phyloP scores from a whole-genome alignment of 2,329 filamentous ascomycete genomes.

The Nectriaceae sp. region DNA sequence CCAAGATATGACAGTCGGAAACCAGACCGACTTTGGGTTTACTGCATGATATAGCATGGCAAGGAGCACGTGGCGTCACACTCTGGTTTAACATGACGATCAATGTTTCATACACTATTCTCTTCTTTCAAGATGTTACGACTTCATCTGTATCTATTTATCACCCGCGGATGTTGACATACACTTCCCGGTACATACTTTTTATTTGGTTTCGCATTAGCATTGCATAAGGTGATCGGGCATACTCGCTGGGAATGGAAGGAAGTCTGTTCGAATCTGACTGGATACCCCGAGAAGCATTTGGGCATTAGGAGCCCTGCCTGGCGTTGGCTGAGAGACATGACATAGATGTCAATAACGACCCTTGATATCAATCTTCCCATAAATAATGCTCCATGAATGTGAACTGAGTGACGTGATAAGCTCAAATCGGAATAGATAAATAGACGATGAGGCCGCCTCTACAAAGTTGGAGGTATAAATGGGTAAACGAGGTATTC shows the following conservation, averaged over 20 bases:
- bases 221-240: slow-evolving; percentile 28
- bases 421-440: too few species aligned
- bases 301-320: slow-evolving; percentile 18
- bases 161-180: slow-evolving; percentile 10
- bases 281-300: slow-evolving; percentile 37
- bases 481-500: too few species aligned
- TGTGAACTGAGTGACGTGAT: too few species aligned
- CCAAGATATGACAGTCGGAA: neutral
- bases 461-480: too few species aligned
- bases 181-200: slow-evolving; percentile 22
- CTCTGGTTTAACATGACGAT: slow-evolving; percentile 21
- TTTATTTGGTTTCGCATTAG: slow-evolving; percentile 12
- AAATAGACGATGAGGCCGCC: too few species aligned
- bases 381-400: neutral
- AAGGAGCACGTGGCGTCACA: slow-evolving; percentile 9
- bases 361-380: slow-evolving; percentile 14
- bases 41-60: slow-evolving; percentile 9
- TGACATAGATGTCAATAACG: slow-evolving; percentile 30
- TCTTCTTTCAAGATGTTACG: slow-evolving; percentile 9
- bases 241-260: slow-evolving; percentile 23
- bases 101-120: neutral
- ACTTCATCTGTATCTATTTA: slow-evolving; percentile 22
- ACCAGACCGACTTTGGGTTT: neutral
- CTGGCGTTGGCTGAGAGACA: slow-evolving; percentile 29
- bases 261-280: slow-evolving; percentile 24